Percentiles rank a stretch among this genome's conserved stretches.
Conservation (phyloP, 108 stramenopile species). For the Asterionellopsis glacialis region DNA sequence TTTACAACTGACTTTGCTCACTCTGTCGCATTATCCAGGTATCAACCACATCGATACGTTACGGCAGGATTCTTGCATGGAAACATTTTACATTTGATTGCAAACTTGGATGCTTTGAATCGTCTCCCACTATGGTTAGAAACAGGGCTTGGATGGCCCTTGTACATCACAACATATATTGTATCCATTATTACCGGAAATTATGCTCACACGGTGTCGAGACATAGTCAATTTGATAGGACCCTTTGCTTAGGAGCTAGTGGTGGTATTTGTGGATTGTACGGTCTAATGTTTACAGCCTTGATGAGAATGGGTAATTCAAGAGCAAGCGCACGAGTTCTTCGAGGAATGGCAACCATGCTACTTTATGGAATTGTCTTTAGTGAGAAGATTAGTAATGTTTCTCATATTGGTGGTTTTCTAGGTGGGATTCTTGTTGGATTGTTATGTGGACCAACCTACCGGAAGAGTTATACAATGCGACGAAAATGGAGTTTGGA, state of each 20-base stretch:
- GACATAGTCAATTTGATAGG: conserved; percentile 10
- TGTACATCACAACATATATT: conserved; percentile 69
- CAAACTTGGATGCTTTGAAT: conserved; percentile 49
- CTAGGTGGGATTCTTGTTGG: conserved; percentile 58
- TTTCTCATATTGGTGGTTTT: conserved; percentile 71
- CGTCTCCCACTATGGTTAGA: conserved; percentile 66
- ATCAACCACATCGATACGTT: conserved; percentile 65
- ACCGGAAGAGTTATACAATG: conserved; percentile 46
- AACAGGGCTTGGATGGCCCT: conserved; percentile 31
- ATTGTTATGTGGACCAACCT: conserved; percentile 58
- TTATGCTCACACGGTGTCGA: conserved; percentile 33
- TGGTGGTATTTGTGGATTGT: conserved; percentile 74
- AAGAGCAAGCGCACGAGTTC: conserved; percentile 29
- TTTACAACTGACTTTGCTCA: conserved; percentile 54
- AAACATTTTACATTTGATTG: conserved; percentile 49
- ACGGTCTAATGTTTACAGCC: conserved; percentile 63
- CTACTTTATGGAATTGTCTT: conserved; percentile 41
- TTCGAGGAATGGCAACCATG: conserved; percentile 52
- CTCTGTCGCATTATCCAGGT: conserved; percentile 31
- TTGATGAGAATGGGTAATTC: conserved; percentile 57
- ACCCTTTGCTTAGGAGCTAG: conserved; percentile 56
- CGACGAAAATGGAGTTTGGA: conserved; percentile 46
- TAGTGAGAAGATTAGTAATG: conserved; percentile 51
- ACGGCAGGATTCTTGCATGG: conserved; percentile 77
- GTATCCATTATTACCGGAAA: conserved; percentile 60